Base-by-base conservation (phyloP, 805 yeast species). In the Saccharomycopsis guyanensis region DNA sequence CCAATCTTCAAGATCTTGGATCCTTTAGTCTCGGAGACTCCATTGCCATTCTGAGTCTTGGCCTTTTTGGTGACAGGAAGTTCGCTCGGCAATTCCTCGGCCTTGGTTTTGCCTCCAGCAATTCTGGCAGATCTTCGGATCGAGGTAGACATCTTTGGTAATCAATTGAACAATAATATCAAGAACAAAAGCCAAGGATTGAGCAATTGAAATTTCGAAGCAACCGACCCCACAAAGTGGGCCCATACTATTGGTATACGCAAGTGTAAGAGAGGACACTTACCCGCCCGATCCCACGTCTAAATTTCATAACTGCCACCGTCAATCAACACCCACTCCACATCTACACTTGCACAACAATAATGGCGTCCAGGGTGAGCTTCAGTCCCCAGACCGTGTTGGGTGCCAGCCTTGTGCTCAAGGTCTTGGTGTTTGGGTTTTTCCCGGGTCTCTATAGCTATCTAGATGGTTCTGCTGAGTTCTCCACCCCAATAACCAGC, bases 401-500 rank as follows among this genome's bases (percentile, higher is more conserved):
- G 6, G 29, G 10, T 10, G 29, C 29, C 29, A 25, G 47, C 15
- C 22, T 35, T 7, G 8, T 38, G 18, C 19, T 47, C 24, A 47
- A 47, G 23, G 3, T 42, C 7, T 6, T 47, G 15, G 27, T 43
- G n/a, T 13, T 31, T 3, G 13, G 19, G 18, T 24, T 45, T 3
- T 47, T 62, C 20, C 69, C 70, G 0, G 40, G 47, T 4, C 43
- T 68, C 4, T 49, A 71, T 3, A 42, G 46, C 2, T 48, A 63
- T 2, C 59, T 76, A 29, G 78, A 71, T 47, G 63, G 65, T n/a
- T 69, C 79, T 2, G 80, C 79, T 4, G 78, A 82, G 52, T 66
- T 84, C 40, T 71, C 88, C 16, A 84, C 95, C 0, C 87, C 95
- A 0, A 66, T 84, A 3, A 73, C 83, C 46, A 82, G 93, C 32